These are phyloP conservation scores for Aspergillus brunneoviolaceus DNA, from an alignment of 2,329 filamentous ascomycete genomes.

Conservation along the genomic window DNA sequence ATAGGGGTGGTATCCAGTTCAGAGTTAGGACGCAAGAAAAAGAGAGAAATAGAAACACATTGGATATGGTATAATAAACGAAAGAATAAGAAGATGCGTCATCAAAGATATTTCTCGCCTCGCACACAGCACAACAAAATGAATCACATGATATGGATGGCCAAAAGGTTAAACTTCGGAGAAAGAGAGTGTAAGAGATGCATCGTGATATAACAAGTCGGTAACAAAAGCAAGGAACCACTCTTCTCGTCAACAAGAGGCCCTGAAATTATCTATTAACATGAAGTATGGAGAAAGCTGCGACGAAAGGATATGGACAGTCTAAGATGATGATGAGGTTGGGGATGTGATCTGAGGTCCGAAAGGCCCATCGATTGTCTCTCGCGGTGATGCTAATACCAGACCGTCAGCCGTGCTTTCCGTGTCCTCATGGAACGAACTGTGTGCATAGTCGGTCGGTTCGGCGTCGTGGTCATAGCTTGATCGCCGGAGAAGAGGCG, in stretches of 20 bases:
- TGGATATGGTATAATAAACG: constrained; percentile 1
- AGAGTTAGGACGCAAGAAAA: constrained; percentile 8
- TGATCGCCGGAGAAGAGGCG: constrained; percentile 56
- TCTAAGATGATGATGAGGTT: constrained; percentile 17
- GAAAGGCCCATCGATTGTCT: constrained; percentile 30
- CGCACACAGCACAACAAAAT: not conserved
- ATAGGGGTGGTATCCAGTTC: constrained; percentile 21
- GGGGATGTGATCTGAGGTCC: constrained; percentile 30
- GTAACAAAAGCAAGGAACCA: not conserved
- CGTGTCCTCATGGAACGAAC: constrained; percentile 51
- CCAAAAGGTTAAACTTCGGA: constrained; percentile 3
- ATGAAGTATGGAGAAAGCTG: constrained; percentile 6
- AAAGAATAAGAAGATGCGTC: constrained; percentile 9
- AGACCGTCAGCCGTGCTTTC: constrained; percentile 48
- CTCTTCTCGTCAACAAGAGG: not conserved
- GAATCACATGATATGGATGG: constrained; percentile 1
- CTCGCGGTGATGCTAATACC: constrained; percentile 36
- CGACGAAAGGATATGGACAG: constrained; percentile 7
- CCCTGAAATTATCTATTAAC: constrained; percentile 5
- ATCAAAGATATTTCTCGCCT: not conserved
- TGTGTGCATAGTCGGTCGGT: constrained; percentile 47
- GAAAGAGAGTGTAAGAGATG: constrained; percentile 1
- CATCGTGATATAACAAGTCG: constrained; percentile 6
- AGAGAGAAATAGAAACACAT: constrained; percentile 1
- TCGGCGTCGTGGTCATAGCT: constrained; percentile 62